Base-by-base conservation (phyloP, 331 rosid genomes). In the Acacia concinna region DNA sequence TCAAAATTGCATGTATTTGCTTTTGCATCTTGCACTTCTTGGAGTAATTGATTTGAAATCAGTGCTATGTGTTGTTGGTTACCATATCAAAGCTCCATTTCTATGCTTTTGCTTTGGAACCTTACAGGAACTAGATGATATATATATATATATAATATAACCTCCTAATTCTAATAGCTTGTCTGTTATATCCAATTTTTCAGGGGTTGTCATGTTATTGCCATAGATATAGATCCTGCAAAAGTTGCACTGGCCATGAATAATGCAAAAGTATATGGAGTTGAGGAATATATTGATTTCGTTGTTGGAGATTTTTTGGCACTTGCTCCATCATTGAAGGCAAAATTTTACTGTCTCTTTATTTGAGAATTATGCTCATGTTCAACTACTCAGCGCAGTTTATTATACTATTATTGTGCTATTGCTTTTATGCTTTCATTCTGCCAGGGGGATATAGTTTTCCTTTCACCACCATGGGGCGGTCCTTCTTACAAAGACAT, bases 401-500 rank as follows among this genome's bases (percentile, higher is more conserved):
- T 63, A 17, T 57, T 23, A 47, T 25, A 49, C 56, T 35, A 47
- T 23, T 9, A 47, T 71, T 20, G 0, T 66, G 78, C 37, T 21
- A 21, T 56, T 56, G 5, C 31, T 56, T 56, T 56, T 23, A 51
- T 66, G 37, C 41, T 73, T 71, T 38, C 49, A 21, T 80, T 34
- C 54, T 49, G 8, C 60, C 40, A 84, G 87, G 87, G 87, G 70
- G 85, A 84, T 60, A 9, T 80, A n/a, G 84, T 80, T 46, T 84
- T 84, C 60, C 84, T 84, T 65, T 23, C 85, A 65, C 87, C 87
- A 30, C 85, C 87, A 8, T 80, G 87, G 87, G 87, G 87, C 70
- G 84, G 84, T 38, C 87, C 84, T n/a, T 66, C 80, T 3, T 84
- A 84, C 73, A 81, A 49, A 77, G 49, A 73, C 27, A 12, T 57